phyloP scores from a whole-genome alignment of 2,329 filamentous ascomycete genomes.

The Colletotrichum sp. region DNA sequence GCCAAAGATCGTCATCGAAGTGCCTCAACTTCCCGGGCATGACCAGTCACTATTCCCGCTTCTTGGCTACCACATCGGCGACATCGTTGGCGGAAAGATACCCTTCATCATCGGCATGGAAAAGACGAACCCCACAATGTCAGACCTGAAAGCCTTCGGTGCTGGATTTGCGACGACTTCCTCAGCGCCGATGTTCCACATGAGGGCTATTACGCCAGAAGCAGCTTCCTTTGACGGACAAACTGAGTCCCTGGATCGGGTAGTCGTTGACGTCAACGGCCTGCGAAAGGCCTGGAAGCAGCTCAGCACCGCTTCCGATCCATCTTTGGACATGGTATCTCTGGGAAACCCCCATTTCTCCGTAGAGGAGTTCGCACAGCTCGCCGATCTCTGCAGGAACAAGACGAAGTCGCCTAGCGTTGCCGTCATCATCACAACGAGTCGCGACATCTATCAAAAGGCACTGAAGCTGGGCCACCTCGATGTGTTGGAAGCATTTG shows the following conservation, averaged over 20 bases:
- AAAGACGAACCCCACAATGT: conserved; percentile 19
- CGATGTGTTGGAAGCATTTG: conserved; percentile 36
- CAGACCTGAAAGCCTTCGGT: conserved; percentile 47
- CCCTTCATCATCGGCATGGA: conserved; percentile 41
- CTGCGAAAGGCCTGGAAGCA: not conserved
- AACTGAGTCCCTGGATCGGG: not conserved
- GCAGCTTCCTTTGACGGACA: conserved; percentile 15
- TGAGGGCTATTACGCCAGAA: conserved; percentile 43
- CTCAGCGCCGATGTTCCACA: conserved; percentile 49
- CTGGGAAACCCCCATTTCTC: conserved; percentile 52
- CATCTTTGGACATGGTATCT: conserved; percentile 40
- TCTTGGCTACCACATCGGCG: conserved; percentile 41
- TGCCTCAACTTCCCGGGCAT: conserved; percentile 37
- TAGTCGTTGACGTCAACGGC: not conserved
- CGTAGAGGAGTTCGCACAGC: conserved; percentile 35
- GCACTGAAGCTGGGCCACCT: conserved; percentile 31
- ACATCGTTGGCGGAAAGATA: conserved; percentile 32
- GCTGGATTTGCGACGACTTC: conserved; percentile 48
- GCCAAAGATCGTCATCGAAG: conserved; percentile 33
- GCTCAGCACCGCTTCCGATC: not conserved
- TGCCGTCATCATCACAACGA: conserved; percentile 20
- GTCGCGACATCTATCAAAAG: not conserved
- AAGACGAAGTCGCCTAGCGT: conserved; percentile 26
- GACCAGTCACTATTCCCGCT: conserved; percentile 44
- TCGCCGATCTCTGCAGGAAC: conserved; percentile 33